Evolutionary conservation across 2,329 filamentous ascomycete genomes (phyloP), one percentile per base, ranked within the genome.

Genomic region (Pseudocercospora macadamiae): DNA sequence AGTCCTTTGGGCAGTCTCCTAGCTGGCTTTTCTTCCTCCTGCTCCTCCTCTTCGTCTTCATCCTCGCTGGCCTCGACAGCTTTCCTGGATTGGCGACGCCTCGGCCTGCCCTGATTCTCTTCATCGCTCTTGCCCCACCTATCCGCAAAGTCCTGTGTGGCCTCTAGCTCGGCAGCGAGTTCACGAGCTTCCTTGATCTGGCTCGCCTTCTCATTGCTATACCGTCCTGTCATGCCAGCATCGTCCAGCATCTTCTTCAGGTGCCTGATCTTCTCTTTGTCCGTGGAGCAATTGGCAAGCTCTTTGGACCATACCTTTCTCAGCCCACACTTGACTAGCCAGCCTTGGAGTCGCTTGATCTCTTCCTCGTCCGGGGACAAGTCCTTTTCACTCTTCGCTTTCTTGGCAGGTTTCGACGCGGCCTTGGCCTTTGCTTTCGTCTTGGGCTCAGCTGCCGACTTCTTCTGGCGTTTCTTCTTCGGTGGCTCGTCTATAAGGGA

Each of bases 281-380:
- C 72, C 21, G 93, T 89, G 55, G 87, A 84, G 68, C 85, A 92
- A 55, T 86, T 80, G 73, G 90, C 90, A 25, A 99, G 82, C 75
- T 97, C 91, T 63, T 89, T 86, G 51, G 84, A 85, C 93, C 95
- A 99, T 61, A 97, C 84, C 73, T 97, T 97, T 54, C 91, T 89
- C 55, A 97, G 86, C 26, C 93, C 93, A 70, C 93, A 99, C 75
- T 97, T 96, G 45, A 88, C 77, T 5, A 99, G 83, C 75, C 93
- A 91, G 7, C 86, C 85, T 76, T 97, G 93, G 3, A 97, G 80
- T 49, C 87, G 89, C 75, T 96, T 97, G 71, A 97, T 89, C 73
- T 96, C 90, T 3, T 84, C 86, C 59, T 91, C 86, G 60, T 92
- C 84, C 0, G 88, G 84, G 16, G 86, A 80, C 1, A 77, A 66